Evolutionary conservation across 164 flowering plant species (phyloP).

Genomic region (Berberis thunbergii): DNA sequence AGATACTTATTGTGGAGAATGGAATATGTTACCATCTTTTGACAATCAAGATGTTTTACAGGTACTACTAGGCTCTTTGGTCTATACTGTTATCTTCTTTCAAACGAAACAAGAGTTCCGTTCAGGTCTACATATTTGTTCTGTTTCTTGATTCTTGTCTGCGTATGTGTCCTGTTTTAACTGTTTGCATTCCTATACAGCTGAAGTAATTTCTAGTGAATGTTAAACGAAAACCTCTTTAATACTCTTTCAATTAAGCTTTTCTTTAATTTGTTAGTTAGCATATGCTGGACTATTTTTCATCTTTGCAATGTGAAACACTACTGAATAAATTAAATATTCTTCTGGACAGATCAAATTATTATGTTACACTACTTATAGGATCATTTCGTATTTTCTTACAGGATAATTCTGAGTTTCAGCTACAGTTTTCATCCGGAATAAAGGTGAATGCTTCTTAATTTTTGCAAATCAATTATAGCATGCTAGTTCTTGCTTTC

Average conservation of each 20-base stretch:
- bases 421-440: slow-evolving; percentile 46
- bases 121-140: background rate
- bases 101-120: background rate
- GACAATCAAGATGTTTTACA: slow-evolving; percentile 13
- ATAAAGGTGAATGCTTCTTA: slow-evolving; percentile 46
- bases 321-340: no score
- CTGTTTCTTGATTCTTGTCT: no score
- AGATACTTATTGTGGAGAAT: slow-evolving; percentile 27
- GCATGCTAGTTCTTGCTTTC: background rate
- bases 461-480: background rate
- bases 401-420: slow-evolving; percentile 45
- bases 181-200: no score
- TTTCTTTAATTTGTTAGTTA: no score
- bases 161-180: no score
- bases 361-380: background rate
- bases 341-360: background rate
- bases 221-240: no score
- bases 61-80: slow-evolving; percentile 23
- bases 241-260: no score
- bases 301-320: no score
- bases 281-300: no score
- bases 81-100: background rate
- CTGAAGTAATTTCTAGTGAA: no score
- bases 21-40: slow-evolving; percentile 17
- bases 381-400: slow-evolving; percentile 4